These are phyloP conservation scores for Colletotrichum costaricense DNA, from an alignment of 2,329 filamentous ascomycete species.

Conservation along the genomic window DNA sequence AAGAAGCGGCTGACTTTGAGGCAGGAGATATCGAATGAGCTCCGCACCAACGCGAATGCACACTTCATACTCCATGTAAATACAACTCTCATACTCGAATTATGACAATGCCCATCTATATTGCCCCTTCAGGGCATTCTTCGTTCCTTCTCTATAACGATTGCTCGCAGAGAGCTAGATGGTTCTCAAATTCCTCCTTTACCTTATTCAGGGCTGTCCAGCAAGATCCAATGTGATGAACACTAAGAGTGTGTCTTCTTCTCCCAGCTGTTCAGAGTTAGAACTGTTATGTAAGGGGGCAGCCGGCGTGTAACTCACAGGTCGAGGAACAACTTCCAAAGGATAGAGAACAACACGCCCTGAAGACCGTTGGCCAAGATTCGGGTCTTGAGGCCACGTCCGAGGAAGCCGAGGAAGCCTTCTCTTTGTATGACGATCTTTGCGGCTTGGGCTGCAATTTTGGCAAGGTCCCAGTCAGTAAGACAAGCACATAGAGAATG, in stretches of 20 bases:
- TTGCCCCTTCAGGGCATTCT: neutral
- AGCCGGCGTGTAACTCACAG: slow-evolving; percentile 48
- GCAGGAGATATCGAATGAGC: too few relatives aligned
- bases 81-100: neutral
- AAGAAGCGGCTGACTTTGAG: too few relatives aligned
- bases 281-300: neutral
- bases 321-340: slow-evolving; percentile 62
- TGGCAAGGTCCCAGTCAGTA: neutral
- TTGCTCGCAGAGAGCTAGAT: neutral
- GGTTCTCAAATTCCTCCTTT: neutral
- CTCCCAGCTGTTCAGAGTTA: slow-evolving; percentile 20
- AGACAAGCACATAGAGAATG: too few relatives aligned
- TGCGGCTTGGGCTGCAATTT: slow-evolving; percentile 52
- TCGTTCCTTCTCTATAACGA: neutral
- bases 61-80: neutral
- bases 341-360: slow-evolving; percentile 58
- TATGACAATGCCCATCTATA: neutral
- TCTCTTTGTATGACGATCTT: slow-evolving; percentile 52
- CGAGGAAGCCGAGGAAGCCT: slow-evolving; percentile 54
- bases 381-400: slow-evolving; percentile 57
- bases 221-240: neutral
- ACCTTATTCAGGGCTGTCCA: neutral
- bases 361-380: slow-evolving; percentile 61
- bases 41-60: neutral
- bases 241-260: slow-evolving; percentile 25